Percentiles rank a stretch among this genome's conserved stretches.
phyloP scores from a whole-genome alignment of 345 rosid species.

The Eucalyptus rudis region DNA sequence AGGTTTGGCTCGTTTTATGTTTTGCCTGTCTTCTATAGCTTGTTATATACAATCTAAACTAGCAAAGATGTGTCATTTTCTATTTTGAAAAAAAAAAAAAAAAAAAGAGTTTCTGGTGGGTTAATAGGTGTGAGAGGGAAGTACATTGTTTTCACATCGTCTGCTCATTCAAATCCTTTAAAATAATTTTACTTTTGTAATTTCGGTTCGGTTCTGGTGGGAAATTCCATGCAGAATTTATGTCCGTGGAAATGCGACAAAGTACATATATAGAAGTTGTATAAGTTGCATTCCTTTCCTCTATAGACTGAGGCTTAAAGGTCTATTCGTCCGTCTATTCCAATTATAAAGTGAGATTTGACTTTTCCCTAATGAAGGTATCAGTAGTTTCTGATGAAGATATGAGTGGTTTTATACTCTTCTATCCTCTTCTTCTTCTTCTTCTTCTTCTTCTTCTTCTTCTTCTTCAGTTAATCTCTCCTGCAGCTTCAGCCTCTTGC shows the following conservation, averaged over 20 bases:
- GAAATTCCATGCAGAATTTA: background rate
- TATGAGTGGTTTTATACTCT: background rate
- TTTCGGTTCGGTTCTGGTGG: background rate
- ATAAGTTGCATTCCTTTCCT: background rate
- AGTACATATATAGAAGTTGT: background rate
- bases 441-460: background rate
- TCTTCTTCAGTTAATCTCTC: background rate
- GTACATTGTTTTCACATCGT: background rate
- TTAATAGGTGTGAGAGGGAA: background rate
- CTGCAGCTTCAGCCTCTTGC: background rate
- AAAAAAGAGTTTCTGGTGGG: background rate
- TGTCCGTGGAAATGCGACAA: background rate
- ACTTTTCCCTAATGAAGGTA: background rate
- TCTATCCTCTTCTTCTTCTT: background rate
- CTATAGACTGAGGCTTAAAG: background rate
- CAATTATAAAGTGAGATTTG: background rate
- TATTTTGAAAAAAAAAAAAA: background rate
- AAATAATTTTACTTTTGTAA: background rate
- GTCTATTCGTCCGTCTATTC: background rate
- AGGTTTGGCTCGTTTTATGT: constrained; percentile 22
- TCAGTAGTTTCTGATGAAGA: background rate
- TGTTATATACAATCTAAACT: background rate
- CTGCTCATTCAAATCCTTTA: background rate
- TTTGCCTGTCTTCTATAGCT: background rate
- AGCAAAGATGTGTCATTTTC: background rate